Evolutionary conservation across 2,329 filamentous ascomycete species (phyloP), one percentile per base, ranked within the genome.

Genomic region (Akanthomyces muscarius): DNA sequence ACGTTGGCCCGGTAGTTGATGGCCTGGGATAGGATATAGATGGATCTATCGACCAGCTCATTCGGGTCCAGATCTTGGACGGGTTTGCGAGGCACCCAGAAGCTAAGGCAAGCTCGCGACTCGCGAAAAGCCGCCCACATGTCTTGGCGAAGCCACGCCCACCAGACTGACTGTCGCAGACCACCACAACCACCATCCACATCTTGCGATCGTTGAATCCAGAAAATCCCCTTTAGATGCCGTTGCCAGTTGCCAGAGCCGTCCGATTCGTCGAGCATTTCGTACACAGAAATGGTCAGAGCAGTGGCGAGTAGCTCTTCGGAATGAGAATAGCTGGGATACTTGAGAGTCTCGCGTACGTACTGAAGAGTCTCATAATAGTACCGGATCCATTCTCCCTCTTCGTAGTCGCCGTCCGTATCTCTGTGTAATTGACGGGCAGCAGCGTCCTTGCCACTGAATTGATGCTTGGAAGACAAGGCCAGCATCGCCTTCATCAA

Each of bases 91-190:
- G 83, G 83, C 61, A 76, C 77, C 81, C 83, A 87, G 65, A 86
- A 84, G 18, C 78, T 86, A 66, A 86, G 78, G 18, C 80, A 79
- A 4, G 80, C 76, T 21, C 85, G 75, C 10, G 76, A 75, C 68
- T 86, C 83, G 8, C 83, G 78, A 68, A 86, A 86, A 0, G 84
- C 84, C 2, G 84, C 85, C 84, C 84, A 87, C 0, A 85, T 77
- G 68, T 88, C 85, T 69, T 88, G 85, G 30, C 83, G 77, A 10
- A 87, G 75, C 85, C 85, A 88, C 1, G 81, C 80, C 85, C 85
- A 88, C 85, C 85, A 88, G 0, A 85, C 82, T 0, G 83, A 80
- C 65, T 82, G 79, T 45, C 81, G 76, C 0, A 87, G 72, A 0
- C 83, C 83, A 1, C 81, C 80, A 1, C 79, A 83, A 61, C 83